A percentile compares a stretch with the other conserved stretches of the same genome.
Evolutionary conservation across 73 alveolate genomes (phyloP).

Genomic region (Paramecium sonneborni): DNA sequence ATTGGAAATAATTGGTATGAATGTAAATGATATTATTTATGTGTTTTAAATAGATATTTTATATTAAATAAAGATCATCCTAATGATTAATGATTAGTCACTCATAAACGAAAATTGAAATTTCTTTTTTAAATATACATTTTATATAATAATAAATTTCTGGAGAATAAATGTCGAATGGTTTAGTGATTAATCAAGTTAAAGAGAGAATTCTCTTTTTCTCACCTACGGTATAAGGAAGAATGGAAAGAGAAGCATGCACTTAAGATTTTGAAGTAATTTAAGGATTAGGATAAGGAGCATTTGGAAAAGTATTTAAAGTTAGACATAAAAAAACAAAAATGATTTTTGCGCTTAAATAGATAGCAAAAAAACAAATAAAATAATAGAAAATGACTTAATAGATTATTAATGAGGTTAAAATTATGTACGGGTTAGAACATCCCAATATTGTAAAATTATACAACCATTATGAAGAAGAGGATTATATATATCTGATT

Average conservation of each 20-base stretch:
- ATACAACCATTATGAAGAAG: constrained; percentile 84
- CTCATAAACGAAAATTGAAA: not conserved
- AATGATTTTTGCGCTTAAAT: constrained; percentile 61
- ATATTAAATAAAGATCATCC: too few relatives aligned
- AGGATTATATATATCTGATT: constrained; percentile 77
- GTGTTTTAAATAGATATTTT: not conserved
- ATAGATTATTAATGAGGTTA: constrained; percentile 72
- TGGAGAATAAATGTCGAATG: not conserved
- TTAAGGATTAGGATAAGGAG: constrained; percentile 67
- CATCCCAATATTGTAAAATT: constrained; percentile 84
- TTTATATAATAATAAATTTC: not conserved
- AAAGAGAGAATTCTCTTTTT: constrained; percentile 60
- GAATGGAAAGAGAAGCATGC: constrained; percentile 59
- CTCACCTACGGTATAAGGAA: constrained; percentile 63
- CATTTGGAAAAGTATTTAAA: constrained; percentile 69
- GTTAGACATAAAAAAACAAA: constrained; percentile 63
- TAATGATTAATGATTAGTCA: not conserved
- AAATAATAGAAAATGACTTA: constrained; percentile 61
- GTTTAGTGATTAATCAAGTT: constrained; percentile 47
- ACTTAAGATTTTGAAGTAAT: constrained; percentile 57
- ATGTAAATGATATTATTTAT: constrained; percentile 73
- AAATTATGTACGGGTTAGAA: constrained; percentile 69
- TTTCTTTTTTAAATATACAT: not conserved
- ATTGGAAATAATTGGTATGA: constrained; percentile 90
- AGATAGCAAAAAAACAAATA: constrained; percentile 55